Evolutionary conservation across 1,284 basidiomycete genomes (phyloP), one percentile per base, ranked within the genome.

Genomic region (Calocybe gambosa): DNA sequence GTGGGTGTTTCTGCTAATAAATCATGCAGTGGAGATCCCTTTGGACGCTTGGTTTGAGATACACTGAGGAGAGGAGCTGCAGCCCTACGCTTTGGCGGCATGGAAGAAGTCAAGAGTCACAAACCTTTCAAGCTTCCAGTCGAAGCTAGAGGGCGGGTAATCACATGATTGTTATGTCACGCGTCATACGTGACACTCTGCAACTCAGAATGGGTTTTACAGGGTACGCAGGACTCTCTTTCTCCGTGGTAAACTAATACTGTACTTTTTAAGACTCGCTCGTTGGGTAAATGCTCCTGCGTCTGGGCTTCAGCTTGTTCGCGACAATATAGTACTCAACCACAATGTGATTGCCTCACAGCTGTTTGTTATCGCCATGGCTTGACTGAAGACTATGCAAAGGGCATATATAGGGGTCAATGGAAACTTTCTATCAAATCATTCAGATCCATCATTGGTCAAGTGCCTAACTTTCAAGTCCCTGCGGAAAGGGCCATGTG

Each of bases 201-300:
- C 28, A 29, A 29, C 10, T 29, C 9, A 12, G 34, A 16, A 82
- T 84, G 80, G 82, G 82, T 16, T 80, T 82, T 44, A 84, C 81
- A 46, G 80, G 78, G 80, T 81, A 56, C 35, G 60, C 49, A 45
- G 44, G 16, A 16, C 8, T 34, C 5, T 7, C 42, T 18, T 42
- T 15, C n/a, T 35, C 18, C n/a, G n/a, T n/a, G n/a, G n/a, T n/a
- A n/a, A n/a, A 42, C 36, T 19, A 18, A 39, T 37, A 25, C 21
- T 38, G 42, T 42, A n/a, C n/a, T 39, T 46, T 34, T 42, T 8
- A 54, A 88, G 85, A 34, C 65, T 89, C 41, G 86, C 84, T 39
- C 75, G 86, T 54, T 89, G 86, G 86, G 74, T 78, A 16, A 87
- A 89, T 63, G 84, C 86, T 12, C 86, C 85, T 6, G 73, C 80